Evolutionary conservation across 2,329 filamentous ascomycete genomes (phyloP).

Genomic region (Curvularia eragrostidis): DNA sequence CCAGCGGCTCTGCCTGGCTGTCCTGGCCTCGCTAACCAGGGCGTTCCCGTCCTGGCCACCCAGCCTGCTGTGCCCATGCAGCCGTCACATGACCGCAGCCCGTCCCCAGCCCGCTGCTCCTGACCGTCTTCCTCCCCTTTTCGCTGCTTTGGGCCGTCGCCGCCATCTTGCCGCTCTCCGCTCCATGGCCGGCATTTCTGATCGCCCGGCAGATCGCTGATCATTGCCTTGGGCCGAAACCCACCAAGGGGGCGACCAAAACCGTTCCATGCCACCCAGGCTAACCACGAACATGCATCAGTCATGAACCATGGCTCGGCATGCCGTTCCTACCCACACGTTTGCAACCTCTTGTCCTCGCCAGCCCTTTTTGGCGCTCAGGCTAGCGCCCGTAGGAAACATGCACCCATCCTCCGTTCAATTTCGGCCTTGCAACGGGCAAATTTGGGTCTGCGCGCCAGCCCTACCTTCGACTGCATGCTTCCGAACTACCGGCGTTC

Average conservation of each 20-base stretch:
- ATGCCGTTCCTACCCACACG: constrained; percentile 15
- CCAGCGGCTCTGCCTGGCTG: constrained; percentile 1
- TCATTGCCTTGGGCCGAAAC: constrained; percentile 22
- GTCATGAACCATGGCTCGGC: constrained; percentile 25
- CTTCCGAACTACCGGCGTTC: not conserved
- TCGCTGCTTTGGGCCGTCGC: not conserved
- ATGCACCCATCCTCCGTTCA: constrained; percentile 20
- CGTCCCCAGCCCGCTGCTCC: no score
- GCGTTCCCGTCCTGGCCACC: constrained; percentile 2
- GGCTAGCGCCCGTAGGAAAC: constrained; percentile 16
- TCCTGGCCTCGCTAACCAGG: constrained; percentile 5
- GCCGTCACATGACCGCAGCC: constrained; percentile 5
- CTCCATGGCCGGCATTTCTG: constrained; percentile 8
- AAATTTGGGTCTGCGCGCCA: constrained; percentile 9
- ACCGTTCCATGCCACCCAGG: constrained; percentile 23
- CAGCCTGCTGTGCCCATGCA: not conserved
- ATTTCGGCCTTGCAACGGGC: constrained; percentile 18
- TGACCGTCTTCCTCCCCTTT: not conserved
- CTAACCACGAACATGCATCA: constrained; percentile 16
- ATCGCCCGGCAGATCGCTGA: constrained; percentile 34
- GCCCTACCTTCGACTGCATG: not conserved
- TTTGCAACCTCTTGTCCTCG: constrained; percentile 16
- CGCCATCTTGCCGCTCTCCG: not conserved
- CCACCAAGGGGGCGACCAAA: constrained; percentile 9
- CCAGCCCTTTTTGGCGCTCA: constrained; percentile 22